Evolutionary conservation across 202 grass and related monocot genomes (phyloP), one percentile per base, ranked within the genome.

Genomic region (Carex sylvatica): DNA sequence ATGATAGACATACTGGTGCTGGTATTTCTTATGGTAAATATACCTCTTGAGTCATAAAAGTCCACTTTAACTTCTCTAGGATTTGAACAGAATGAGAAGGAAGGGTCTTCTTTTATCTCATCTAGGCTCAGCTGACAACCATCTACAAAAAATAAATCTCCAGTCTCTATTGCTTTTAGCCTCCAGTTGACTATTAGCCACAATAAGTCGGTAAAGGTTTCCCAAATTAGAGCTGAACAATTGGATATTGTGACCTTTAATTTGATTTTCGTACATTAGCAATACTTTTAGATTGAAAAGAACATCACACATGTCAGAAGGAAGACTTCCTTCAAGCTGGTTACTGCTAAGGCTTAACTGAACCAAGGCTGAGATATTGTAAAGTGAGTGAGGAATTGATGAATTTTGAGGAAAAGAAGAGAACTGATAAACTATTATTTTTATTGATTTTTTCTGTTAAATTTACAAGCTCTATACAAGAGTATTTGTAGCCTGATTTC

Each of bases 41-140:
- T 93, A 95, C 96, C 91, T 99, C 96, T 79, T 85, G 88, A 86
- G 89, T 99, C 69, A 99, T 92, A 83, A 93, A 99, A 0, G 96
- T 89, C 92, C 96, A 98, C 85, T 95, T 99, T 9, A 89, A 95
- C 76, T 99, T 85, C 2, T 63, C 84, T 83, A 92, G 58, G 70
- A 85, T 16, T 86, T 92, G 75, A 31, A 87, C 36, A 19, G 92
- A 91, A 52, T 85, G 54, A 23, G 84, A 56, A 88, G 96, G 88
- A 75, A 98, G 81, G 6, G n/a, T 87, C 78, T 66, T 83, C 71
- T 53, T 93, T 93, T 52, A 93, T 93, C 70, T 91, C 87, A 80
- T 89, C 87, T 44, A 93, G 66, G 80, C 79, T 90, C 86, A 98
- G 53, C 2, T 84, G 84, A 78, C 85, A 65, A 9, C 96, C 96